Percentiles rank a stretch among this genome's conserved stretches.
phyloP scores from a whole-genome alignment of 1,284 basidiomycete genomes.

The Fomitopsis betulina region DNA sequence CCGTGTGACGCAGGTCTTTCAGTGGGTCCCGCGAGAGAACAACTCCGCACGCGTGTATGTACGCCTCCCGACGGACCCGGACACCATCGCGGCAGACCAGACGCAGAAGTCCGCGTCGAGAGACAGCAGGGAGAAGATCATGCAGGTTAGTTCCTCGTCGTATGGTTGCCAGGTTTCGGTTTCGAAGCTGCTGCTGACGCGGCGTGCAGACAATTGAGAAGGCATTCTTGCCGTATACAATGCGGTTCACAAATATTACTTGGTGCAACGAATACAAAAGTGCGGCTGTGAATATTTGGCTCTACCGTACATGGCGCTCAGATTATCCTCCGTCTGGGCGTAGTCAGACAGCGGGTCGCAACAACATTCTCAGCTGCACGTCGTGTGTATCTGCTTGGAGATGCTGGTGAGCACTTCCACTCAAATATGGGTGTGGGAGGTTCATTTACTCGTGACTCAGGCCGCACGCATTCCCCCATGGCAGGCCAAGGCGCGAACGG shows the following conservation, averaged over 20 bases:
- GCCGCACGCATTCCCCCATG: slow-evolving; percentile 4
- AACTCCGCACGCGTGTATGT: not conserved
- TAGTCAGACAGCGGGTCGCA: slow-evolving; percentile 4
- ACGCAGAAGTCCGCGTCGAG: not conserved
- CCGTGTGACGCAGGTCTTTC: not conserved
- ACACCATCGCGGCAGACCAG: not conserved
- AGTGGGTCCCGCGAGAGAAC: not conserved
- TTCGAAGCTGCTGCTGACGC: not conserved
- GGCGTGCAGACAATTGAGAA: not conserved
- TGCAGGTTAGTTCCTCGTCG: not conserved
- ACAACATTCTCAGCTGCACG: not conserved
- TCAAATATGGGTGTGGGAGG: not conserved
- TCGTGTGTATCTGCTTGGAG: not conserved
- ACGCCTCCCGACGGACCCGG: not conserved
- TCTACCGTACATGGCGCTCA: not conserved
- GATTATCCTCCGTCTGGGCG: not conserved
- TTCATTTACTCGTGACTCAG: not conserved
- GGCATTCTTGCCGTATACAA: slow-evolving; percentile 4
- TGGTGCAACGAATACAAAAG: slow-evolving; percentile 6
- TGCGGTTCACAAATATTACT: not conserved
- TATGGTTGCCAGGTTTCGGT: not conserved
- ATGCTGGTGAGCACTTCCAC: not conserved
- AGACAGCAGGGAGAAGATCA: not conserved
- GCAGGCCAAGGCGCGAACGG: slow-evolving; percentile 4
- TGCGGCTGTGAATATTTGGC: not conserved